Percentiles rank a stretch among this genome's conserved stretches.
phyloP scores from a whole-genome alignment of 2,329 filamentous ascomycete species.

The Penicillium palitans region DNA sequence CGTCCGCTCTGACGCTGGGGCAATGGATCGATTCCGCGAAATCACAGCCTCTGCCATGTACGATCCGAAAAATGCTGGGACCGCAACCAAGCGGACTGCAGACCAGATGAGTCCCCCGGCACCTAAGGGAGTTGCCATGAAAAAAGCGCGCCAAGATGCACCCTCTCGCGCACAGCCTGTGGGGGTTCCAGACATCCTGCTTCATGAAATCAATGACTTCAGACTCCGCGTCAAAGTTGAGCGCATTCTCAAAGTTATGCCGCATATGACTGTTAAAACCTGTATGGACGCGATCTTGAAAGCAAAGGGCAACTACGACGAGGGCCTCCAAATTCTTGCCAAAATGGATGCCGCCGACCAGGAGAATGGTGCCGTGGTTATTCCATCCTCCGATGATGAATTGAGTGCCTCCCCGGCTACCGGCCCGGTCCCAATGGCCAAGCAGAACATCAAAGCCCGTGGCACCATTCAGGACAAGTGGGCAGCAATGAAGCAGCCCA shows the following conservation, averaged over 20 bases:
- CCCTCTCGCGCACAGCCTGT: slow-evolving; percentile 51
- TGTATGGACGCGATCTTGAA: slow-evolving; percentile 53
- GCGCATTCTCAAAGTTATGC: slow-evolving; percentile 53
- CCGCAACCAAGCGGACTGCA: slow-evolving; percentile 40
- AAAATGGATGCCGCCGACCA: slow-evolving; percentile 20
- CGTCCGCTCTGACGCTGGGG: slow-evolving; percentile 27
- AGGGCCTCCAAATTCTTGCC: slow-evolving; percentile 53
- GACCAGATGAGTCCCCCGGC: slow-evolving; percentile 47
- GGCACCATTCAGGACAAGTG: slow-evolving; percentile 62
- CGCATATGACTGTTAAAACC: slow-evolving; percentile 47
- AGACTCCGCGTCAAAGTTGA: slow-evolving; percentile 53
- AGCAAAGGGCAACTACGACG: slow-evolving; percentile 55
- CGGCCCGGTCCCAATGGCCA: slow-evolving; percentile 35
- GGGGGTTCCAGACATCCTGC: slow-evolving; percentile 39
- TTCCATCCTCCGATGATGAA: slow-evolving; percentile 45
- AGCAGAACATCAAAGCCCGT: slow-evolving; percentile 56
- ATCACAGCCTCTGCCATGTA: slow-evolving; percentile 47
- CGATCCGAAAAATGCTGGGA: slow-evolving; percentile 32
- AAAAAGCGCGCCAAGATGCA: slow-evolving; percentile 42
- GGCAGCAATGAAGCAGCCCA: slow-evolving; percentile 47
- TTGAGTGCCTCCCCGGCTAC: slow-evolving; percentile 27
- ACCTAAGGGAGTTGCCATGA: slow-evolving; percentile 38
- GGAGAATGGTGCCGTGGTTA: slow-evolving; percentile 4
- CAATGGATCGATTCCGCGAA: slow-evolving; percentile 43
- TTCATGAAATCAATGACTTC: slow-evolving; percentile 55